Percentiles rank a stretch among this genome's conserved stretches.
Conservation (phyloP, 2,329 filamentous ascomycete species). For the Ophiostoma sp. region DNA sequence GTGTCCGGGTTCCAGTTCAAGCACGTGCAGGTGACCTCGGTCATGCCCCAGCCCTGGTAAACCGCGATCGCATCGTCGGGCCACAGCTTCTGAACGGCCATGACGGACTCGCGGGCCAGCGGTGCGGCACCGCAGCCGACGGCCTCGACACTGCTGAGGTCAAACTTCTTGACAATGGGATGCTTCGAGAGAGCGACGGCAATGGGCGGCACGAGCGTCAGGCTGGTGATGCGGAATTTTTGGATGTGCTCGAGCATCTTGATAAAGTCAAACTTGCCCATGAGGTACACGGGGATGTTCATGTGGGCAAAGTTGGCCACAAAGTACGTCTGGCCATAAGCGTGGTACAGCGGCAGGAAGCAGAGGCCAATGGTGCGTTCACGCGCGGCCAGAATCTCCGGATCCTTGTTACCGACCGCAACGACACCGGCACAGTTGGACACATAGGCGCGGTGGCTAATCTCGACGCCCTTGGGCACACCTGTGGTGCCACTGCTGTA, state of each 20-base stretch:
- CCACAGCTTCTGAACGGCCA: slow-evolving; percentile 58
- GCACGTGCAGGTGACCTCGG: slow-evolving; percentile 72
- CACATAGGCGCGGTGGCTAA: slow-evolving; percentile 75
- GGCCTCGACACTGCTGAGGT: slow-evolving; percentile 64
- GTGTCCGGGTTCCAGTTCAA: slow-evolving; percentile 62
- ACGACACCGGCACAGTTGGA: slow-evolving; percentile 66
- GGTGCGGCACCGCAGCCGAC: slow-evolving; percentile 71
- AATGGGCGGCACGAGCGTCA: slow-evolving; percentile 73
- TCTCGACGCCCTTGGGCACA: slow-evolving; percentile 79
- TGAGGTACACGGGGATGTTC: slow-evolving; percentile 71
- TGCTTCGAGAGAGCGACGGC: slow-evolving; percentile 72
- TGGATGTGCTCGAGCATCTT: slow-evolving; percentile 69
- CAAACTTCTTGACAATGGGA: slow-evolving; percentile 63
- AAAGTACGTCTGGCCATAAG: slow-evolving; percentile 70
- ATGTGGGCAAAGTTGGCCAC: slow-evolving; percentile 58
- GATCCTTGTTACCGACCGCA: slow-evolving; percentile 47
- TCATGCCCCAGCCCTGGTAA: slow-evolving; percentile 85
- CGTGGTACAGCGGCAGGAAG: slow-evolving; percentile 77
- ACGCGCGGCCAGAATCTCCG: slow-evolving; percentile 46
- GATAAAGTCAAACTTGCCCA: slow-evolving; percentile 74
- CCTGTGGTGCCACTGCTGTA: slow-evolving; percentile 80
- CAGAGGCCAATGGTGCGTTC: slow-evolving; percentile 53
- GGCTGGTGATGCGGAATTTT: slow-evolving; percentile 65
- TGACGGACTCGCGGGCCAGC: slow-evolving; percentile 55
- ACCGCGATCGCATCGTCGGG: slow-evolving; percentile 44